Base-by-base conservation (phyloP, 2,329 filamentous ascomycete species). In the Sarocladiaceae sp. region DNA sequence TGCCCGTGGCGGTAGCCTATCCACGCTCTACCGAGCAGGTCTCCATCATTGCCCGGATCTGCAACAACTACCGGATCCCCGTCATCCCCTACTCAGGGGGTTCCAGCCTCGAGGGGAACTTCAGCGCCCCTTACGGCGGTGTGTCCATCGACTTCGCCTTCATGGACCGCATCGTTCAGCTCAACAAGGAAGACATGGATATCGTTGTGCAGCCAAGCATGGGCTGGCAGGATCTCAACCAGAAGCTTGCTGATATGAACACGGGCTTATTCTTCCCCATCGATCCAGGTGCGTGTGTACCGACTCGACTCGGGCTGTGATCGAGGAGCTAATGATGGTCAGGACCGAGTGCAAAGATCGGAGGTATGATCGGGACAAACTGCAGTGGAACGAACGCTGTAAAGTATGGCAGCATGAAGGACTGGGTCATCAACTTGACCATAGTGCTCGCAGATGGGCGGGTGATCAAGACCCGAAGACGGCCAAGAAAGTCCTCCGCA, bases 121-220 rank as follows among this genome's bases (percentile, higher is more conserved):
- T 95, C 62, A 86, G 87, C 0, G 87, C 89, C 12, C 88, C 88
- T 0, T 85, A 83, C 57, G 89, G 89, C 11, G 90, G 90, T 11
- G 78, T 96, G 58, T 91, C 86, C 52, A 85, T 96, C 42, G 90
- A 96, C 58, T 96, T 96, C 60, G 78, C 80, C 1, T 80, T 79
- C 56, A 96, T 96, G 90, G 84, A 95, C 60, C 72, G 82, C 55
- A 84, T 95, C 20, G 54, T 96, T 23, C 72, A 82, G 44, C 72
- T 95, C 46, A 85, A 95, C 60, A 82, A 85, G 53, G 83, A 87
- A 3, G 90, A 95, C 60, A 88, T 95, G 85, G 90, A 96, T 55
- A 74, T 95, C 41, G 86, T 95, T 4, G 88, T 96, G 3, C 90
- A 96, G 61, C 90, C 90, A 3, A 86, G 85, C 6, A 83, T 96